phyloP scores from a whole-genome alignment of 352 stramenopile genomes.

The Phytophthora pini region DNA sequence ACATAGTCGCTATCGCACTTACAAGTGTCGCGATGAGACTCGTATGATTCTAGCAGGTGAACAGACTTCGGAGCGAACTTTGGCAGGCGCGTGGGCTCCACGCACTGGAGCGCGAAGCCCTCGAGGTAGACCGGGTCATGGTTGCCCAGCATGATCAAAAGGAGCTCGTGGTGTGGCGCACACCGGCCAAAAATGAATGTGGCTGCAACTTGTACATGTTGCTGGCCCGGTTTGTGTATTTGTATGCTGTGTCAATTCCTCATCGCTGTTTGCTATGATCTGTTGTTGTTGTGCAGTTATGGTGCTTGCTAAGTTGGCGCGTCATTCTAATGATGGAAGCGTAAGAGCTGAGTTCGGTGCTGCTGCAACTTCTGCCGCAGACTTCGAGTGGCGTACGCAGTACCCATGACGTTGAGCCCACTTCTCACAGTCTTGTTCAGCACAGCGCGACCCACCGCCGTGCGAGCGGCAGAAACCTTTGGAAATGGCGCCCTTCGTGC shows the following conservation, averaged over 20 bases:
- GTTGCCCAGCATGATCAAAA: constrained; percentile 9
- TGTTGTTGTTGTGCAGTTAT: not conserved
- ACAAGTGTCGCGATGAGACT: constrained; percentile 46
- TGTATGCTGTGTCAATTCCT: constrained; percentile 10
- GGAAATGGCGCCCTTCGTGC: constrained; percentile 86
- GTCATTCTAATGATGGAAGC: constrained; percentile 9
- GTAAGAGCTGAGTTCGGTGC: constrained; percentile 9
- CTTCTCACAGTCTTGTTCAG: constrained; percentile 67
- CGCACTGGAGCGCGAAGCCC: constrained; percentile 48
- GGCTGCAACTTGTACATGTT: not conserved
- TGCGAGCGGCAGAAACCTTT: constrained; percentile 87
- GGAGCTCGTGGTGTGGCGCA: constrained; percentile 20
- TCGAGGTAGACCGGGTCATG: constrained; percentile 30
- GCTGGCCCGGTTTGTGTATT: not conserved
- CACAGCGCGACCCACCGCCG: constrained; percentile 82
- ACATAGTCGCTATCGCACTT: not conserved
- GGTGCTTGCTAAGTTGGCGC: constrained; percentile 12
- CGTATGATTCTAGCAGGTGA: constrained; percentile 40
- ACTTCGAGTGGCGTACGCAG: constrained; percentile 80
- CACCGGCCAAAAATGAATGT: constrained; percentile 8
- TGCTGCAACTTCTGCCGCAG: constrained; percentile 9
- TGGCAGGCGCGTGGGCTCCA: constrained; percentile 21
- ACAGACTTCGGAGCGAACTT: constrained; percentile 40
- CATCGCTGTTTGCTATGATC: constrained; percentile 7
- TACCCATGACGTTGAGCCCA: constrained; percentile 79